Evolutionary conservation across 805 yeast genomes (phyloP), one percentile per base, ranked within the genome.

Genomic region (Ogataea nakhonphanomensis): DNA sequence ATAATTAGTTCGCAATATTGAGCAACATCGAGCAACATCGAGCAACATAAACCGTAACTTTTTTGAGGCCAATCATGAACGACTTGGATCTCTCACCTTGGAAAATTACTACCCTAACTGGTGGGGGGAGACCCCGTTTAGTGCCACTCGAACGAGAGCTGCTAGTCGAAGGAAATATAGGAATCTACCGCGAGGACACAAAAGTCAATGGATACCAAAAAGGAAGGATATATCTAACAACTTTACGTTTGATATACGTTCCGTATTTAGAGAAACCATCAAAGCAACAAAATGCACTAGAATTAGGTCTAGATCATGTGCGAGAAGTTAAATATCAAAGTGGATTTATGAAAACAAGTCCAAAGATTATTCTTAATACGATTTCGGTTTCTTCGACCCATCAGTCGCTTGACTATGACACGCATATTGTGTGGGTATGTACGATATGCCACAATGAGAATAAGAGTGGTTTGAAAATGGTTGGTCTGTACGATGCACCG

Each of bases 391-490:
- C 20, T 17, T 17, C 20, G 5, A 17, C 20, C 20, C 3, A 17
- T 17, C 20, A 17, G 7, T 8, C 14, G 2, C 14, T 30, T 7
- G 20, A 22, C 17, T 23, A 27, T 26, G 35, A 22, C 3, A n/a
- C 24, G 8, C 45, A 40, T 38, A 12, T 53, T 8, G 65, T 70
- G 23, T 91, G 99, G 99, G 72, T 74, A 1, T 91, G 99, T 59
- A 82, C 84, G n/a, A 90, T 93, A 3, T 91, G 99, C 61, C 77
- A 78, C n/a, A 84, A 70, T 56, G 69, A 80, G 20, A 87, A 88
- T 54, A 61, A 25, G 9, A 25, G 53, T 21, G 38, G 37, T n/a
- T 25, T 31, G 7, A 40, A 39, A 12, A 3, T 6, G 25, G 7
- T 10, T 8, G 6, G 9, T n/a, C 24, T 27, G 20, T 35, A 34